Evolutionary conservation across 2,329 filamentous ascomycete genomes (phyloP).

Genomic region (Nothopassalora personata): DNA sequence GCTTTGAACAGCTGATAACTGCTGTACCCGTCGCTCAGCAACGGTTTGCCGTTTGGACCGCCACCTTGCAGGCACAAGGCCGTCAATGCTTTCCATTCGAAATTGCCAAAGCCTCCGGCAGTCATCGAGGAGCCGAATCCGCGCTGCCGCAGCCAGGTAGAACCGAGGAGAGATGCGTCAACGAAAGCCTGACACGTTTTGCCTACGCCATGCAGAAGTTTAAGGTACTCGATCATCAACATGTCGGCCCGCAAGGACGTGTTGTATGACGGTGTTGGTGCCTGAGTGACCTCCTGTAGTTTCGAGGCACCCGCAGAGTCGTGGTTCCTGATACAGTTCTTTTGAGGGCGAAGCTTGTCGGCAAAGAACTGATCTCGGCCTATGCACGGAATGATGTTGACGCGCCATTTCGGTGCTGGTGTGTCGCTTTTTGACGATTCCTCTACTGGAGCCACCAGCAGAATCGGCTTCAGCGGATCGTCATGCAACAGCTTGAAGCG

Average conservation of each 20-base stretch:
- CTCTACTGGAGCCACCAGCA: constrained; percentile 41
- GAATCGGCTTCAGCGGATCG: constrained; percentile 59
- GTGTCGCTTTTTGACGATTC: background rate
- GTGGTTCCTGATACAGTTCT: constrained; percentile 61
- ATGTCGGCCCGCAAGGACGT: constrained; percentile 74
- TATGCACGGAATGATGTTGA: constrained; percentile 73
- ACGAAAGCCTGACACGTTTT: constrained; percentile 67
- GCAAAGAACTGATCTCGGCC: constrained; percentile 64
- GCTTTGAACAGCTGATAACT: constrained; percentile 94
- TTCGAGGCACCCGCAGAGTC: constrained; percentile 20
- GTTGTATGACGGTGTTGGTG: constrained; percentile 81
- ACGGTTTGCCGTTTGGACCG: constrained; percentile 62
- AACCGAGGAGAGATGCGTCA: constrained; percentile 80
- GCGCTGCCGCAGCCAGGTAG: constrained; percentile 83
- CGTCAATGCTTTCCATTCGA: constrained; percentile 81
- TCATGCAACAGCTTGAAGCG: constrained; percentile 28
- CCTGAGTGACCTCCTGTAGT: constrained; percentile 36
- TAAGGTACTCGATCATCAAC: constrained; percentile 67
- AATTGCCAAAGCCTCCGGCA: constrained; percentile 81
- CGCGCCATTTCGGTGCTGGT: constrained; percentile 47
- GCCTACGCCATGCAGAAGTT: constrained; percentile 64
- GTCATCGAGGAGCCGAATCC: constrained; percentile 67
- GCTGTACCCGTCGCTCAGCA: constrained; percentile 75
- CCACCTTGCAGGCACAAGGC: constrained; percentile 77
- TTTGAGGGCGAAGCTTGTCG: constrained; percentile 64